Evolutionary conservation across 2,329 filamentous ascomycete species (phyloP).

Genomic region (Stagonosporopsis vannaccii): DNA sequence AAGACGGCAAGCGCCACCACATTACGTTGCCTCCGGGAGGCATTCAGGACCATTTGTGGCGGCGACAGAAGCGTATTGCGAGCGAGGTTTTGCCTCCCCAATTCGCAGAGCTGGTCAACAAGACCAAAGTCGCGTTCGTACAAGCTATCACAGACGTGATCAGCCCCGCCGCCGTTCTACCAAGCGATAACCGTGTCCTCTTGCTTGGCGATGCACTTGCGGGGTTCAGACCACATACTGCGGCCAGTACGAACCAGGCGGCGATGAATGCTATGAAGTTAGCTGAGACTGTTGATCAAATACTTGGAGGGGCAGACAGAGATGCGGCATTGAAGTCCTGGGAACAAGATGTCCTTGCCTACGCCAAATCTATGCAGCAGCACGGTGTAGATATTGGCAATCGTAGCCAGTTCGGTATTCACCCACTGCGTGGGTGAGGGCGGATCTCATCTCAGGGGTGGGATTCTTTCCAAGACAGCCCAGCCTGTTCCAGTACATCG

Average conservation of each 20-base stretch:
- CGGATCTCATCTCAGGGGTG: too few species aligned
- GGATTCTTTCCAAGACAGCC: too few species aligned
- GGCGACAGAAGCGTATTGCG: slow-evolving; percentile 40
- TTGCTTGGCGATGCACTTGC: slow-evolving; percentile 57
- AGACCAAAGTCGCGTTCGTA: slow-evolving; percentile 53
- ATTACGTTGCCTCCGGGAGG: slow-evolving; percentile 53
- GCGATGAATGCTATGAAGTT: slow-evolving; percentile 52
- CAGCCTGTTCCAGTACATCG: too few species aligned
- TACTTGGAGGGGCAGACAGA: slow-evolving; percentile 46
- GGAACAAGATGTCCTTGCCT: slow-evolving; percentile 32
- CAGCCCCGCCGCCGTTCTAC: slow-evolving; percentile 38
- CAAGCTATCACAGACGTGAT: slow-evolving; percentile 55
- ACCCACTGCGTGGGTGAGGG: slow-evolving; percentile 15
- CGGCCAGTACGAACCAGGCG: slow-evolving; percentile 55
- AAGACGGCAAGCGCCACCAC: slow-evolving; percentile 47
- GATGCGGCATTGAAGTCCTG: slow-evolving; percentile 36
- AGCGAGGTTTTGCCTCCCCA: slow-evolving; percentile 44
- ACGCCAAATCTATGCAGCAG: slow-evolving; percentile 22
- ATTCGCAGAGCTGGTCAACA: slow-evolving; percentile 50
- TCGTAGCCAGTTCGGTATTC: slow-evolving; percentile 23
- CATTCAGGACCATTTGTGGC: slow-evolving; percentile 49
- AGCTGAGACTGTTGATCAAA: slow-evolving; percentile 30
- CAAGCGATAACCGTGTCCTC: slow-evolving; percentile 51
- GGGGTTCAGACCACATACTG: slow-evolving; percentile 55
- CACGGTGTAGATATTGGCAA: slow-evolving; percentile 25